Conservation (phyloP, 768 basidiomycete genomes). For the Gymnopilus junonius region DNA sequence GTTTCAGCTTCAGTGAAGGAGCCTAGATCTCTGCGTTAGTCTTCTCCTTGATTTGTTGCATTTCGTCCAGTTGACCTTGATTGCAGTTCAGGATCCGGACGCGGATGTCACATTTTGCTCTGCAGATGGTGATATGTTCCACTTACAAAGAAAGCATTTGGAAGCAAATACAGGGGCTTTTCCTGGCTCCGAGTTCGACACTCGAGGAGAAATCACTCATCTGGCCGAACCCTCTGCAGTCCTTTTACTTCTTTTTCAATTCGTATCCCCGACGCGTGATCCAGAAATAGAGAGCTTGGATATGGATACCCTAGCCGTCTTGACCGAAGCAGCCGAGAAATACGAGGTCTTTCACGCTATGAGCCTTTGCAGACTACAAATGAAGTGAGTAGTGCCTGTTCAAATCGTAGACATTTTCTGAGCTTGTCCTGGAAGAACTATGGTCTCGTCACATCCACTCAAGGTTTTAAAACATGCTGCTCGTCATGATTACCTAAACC, state of each 20-base stretch:
- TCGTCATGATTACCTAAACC: conserved; percentile 23
- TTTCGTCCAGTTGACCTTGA: no score
- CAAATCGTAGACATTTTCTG: not conserved
- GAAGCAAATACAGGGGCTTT: conserved; percentile 31
- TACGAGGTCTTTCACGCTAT: conserved; percentile 32
- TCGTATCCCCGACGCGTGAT: conserved; percentile 29
- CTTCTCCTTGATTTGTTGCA: not conserved
- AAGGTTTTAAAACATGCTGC: conserved; percentile 26
- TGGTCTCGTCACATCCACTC: conserved; percentile 17
- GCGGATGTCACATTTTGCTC: conserved; percentile 35
- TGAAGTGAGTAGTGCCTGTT: conserved; percentile 20
- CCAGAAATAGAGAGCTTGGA: conserved; percentile 23
- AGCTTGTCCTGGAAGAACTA: conserved; percentile 8
- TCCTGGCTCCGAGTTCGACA: conserved; percentile 29
- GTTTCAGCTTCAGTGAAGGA: not conserved
- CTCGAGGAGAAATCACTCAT: conserved; percentile 25
- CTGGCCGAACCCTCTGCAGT: conserved; percentile 24
- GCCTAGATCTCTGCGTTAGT: not conserved
- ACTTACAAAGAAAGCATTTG: conserved; percentile 31
- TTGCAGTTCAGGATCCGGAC: conserved; percentile 29
- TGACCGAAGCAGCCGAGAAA: conserved; percentile 33
- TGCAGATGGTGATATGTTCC: conserved; percentile 28
- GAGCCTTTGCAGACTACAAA: conserved; percentile 25
- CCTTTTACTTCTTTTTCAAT: conserved; percentile 32
- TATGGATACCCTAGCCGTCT: conserved; percentile 16